Base-by-base conservation (phyloP, 2,329 filamentous ascomycete genomes). In the Ophiostoma himal-ulmi region DNA sequence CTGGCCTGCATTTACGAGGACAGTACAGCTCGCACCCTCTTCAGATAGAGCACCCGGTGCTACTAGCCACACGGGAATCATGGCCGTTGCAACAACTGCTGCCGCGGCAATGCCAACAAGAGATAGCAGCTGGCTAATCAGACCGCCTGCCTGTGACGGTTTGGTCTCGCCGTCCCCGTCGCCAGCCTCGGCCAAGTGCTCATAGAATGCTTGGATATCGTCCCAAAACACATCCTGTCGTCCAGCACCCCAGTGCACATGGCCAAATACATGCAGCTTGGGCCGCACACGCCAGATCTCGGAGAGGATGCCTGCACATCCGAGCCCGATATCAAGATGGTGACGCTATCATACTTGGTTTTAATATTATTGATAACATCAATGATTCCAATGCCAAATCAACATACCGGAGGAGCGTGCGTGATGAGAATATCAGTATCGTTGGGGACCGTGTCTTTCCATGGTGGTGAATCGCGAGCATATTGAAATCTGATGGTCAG, bases 341-440 rank as follows among this genome's bases (percentile, higher is more conserved):
- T 88, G 83, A 77, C 87, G 87, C 83, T 87, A 70, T 7, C 14
- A 10, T 7, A 26, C 5, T 41, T 10, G 62, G 57, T 54, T 26
- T 20, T 26, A 34, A 48, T n/a, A 20, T 30, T 30, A n/a, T 48
- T 2, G 17, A 48, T 48, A 6, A n/a, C 37, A 39, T 39, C 37
- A 48, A 17, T 20, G 17, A n/a, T 6, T 8, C 17, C 6, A 6
- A 6, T 48, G 44, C 20, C 17, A 48, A 7, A 17, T 36, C 17
- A 37, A 74, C 80, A 73, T 80, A 86, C 84, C 1, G 93, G 92
- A 37, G 93, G 93, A 0, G 88, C 88, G 76, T 96, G 93, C 0
- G 93, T 96, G 65, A 96, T 80, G 17, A 97, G 83, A 69, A 96
- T 86, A 75, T 96, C 92, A 0, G 88, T 90, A 75, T 91, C 87